A percentile compares a stretch with the other conserved stretches of the same genome.
These are phyloP conservation scores for Hansenula sp. DNA, from an alignment of 1,139 yeast species.

Conservation along the genomic window DNA sequence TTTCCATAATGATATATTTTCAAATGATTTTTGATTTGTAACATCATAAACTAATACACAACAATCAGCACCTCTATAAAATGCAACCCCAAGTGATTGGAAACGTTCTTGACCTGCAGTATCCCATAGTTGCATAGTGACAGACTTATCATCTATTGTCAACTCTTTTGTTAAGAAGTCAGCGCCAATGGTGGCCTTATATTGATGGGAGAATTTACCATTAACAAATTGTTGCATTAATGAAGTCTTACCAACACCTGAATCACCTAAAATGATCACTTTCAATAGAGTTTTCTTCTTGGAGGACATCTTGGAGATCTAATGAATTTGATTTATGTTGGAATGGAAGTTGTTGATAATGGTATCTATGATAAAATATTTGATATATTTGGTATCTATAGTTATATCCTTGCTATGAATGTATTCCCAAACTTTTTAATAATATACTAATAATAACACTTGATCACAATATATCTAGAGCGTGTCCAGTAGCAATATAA, in stretches of 20 bases:
- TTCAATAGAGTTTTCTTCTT: constrained; percentile 89
- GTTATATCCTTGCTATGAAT: neutral
- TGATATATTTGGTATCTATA: no score
- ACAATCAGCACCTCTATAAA: constrained; percentile 97
- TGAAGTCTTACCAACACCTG: constrained; percentile 97
- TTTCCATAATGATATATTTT: constrained; percentile 86
- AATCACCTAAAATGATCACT: constrained; percentile 93
- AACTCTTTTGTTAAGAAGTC: constrained; percentile 93
- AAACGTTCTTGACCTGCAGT: constrained; percentile 99
- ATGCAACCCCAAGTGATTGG: constrained; percentile 95
- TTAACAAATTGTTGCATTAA: constrained; percentile 95
- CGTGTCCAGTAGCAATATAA: no score
- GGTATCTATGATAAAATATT: no score
- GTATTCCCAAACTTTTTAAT: no score
- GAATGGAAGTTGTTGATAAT: no score
- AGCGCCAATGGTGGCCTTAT: constrained; percentile 97
- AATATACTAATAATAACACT: no score
- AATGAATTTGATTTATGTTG: no score
- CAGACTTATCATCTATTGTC: constrained; percentile 73
- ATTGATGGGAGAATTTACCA: constrained; percentile 91
- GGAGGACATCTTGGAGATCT: constrained; percentile 47
- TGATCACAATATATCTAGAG: no score
- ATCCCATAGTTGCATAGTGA: constrained; percentile 93
- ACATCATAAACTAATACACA: constrained; percentile 96
- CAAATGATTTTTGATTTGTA: constrained; percentile 88